Evolutionary conservation across 345 rosid species (phyloP), one percentile per base, ranked within the genome.

Genomic region (Eucalyptus coolabah): DNA sequence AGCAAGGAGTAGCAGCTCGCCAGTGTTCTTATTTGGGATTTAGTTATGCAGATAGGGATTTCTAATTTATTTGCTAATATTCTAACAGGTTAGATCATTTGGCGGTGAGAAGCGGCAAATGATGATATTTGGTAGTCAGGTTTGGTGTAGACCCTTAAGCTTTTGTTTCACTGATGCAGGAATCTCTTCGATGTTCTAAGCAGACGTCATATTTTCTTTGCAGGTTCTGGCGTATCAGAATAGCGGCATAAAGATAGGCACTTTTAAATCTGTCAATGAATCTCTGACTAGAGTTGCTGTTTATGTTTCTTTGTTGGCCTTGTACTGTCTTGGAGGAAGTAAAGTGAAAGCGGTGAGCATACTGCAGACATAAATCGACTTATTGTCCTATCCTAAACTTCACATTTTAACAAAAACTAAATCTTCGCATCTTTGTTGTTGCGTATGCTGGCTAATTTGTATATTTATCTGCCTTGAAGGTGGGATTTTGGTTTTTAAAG

Each of bases 51-150:
- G 30, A 72, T 87, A 80, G 9, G 30, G 60, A 49, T 50, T 51
- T 50, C 60, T n/a, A 50, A 86, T 86, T n/a, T 86, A 65, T 59
- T 28, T 87, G 81, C 49, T 89, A 50, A 85, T 92, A 37, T 91
- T 90, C 85, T 90, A 89, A 59, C 88, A 97, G 99, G 99, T 98
- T 85, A 95, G 99, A 93, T 98, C 99, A n/a, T 98, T 98, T 92
- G 94, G 99, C 81, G 99, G 99, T 88, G 99, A 98, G 93, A 97
- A 93, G 90, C 96, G 93, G 87, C 99, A 97, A 92, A 97, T 98
- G 99, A 93, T 91, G 88, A 92, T 94, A 93, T 96, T 98, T 87
- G 98, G 98, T 90, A 91, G 92, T 80, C 98, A 95, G 97, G 99
- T 95, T 92, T 77, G 85, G 47, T 6, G 15, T 77, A 40, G 42